phyloP scores from a whole-genome alignment of 2,329 filamentous ascomycete species.

The Sclerotinia trifoliorum region DNA sequence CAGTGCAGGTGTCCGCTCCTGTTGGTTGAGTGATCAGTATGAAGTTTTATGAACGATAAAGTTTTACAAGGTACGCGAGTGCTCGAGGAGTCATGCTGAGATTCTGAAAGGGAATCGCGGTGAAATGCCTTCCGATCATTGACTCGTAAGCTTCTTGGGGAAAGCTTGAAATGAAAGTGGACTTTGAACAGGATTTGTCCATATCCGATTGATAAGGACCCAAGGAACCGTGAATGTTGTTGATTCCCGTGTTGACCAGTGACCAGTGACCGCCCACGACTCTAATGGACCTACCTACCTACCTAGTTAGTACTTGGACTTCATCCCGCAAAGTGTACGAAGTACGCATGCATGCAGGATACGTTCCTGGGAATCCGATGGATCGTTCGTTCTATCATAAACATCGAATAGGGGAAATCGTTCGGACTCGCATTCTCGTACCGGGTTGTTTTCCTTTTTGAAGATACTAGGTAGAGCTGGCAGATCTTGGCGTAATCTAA shows the following conservation, averaged over 20 bases:
- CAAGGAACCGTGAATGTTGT: background rate
- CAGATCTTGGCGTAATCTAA: conserved; percentile 7
- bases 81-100: too few relatives aligned
- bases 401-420: background rate
- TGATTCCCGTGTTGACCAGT: background rate
- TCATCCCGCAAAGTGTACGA: background rate
- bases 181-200: too few relatives aligned
- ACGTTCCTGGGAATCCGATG: background rate
- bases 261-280: background rate
- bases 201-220: too few relatives aligned
- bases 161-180: background rate
- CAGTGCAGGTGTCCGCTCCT: background rate
- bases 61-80: too few relatives aligned
- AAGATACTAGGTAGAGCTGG: too few relatives aligned
- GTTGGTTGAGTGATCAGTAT: too few relatives aligned
- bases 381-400: background rate
- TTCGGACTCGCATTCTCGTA: conserved; percentile 6
- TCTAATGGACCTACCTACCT: background rate
- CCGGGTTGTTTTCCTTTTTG: background rate
- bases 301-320: background rate
- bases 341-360: background rate
- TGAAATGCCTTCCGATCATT: background rate
- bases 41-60: too few relatives aligned
- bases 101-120: background rate
- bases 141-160: background rate